A percentile compares a stretch with the other conserved stretches of the same genome.
Evolutionary conservation across 2,329 filamentous ascomycete genomes (phyloP).

Genomic region (Malbranchea cinnamomea): DNA sequence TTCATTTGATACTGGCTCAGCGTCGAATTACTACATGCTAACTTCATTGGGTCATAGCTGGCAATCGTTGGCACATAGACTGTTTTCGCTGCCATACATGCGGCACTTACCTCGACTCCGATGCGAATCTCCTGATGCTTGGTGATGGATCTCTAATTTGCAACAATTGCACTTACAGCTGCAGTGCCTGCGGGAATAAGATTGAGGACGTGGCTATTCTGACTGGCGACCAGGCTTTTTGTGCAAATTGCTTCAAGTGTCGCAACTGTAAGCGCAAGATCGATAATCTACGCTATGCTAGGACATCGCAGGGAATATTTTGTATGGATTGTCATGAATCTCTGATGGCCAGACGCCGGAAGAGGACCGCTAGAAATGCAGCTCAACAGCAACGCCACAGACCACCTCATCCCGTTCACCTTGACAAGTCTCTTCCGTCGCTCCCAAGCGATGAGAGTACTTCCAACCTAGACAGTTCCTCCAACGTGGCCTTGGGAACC

Average conservation of each 20-base stretch:
- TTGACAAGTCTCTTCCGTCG: slow-evolving; percentile 86
- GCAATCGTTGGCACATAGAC: slow-evolving; percentile 95
- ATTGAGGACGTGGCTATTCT: slow-evolving; percentile 96
- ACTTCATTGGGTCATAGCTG: slow-evolving; percentile 45
- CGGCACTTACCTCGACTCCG: slow-evolving; percentile 87
- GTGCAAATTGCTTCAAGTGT: slow-evolving; percentile 91
- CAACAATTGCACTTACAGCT: slow-evolving; percentile 99
- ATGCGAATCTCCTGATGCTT: slow-evolving; percentile 90
- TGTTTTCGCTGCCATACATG: slow-evolving; percentile 98
- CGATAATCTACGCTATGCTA: slow-evolving; percentile 91
- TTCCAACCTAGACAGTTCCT: slow-evolving; percentile 39
- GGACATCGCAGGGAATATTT: slow-evolving; percentile 96
- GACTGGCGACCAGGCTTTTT: slow-evolving; percentile 95
- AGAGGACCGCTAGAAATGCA: slow-evolving; percentile 34
- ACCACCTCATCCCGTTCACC: slow-evolving; percentile 39
- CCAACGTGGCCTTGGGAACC: no score
- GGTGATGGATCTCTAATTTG: slow-evolving; percentile 97
- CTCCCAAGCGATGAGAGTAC: slow-evolving; percentile 60
- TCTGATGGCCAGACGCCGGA: slow-evolving; percentile 80
- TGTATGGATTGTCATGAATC: slow-evolving; percentile 99
- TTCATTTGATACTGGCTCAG: slow-evolving; percentile 6
- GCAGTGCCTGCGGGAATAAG: slow-evolving; percentile 90
- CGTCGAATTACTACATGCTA: background rate
- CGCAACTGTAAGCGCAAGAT: slow-evolving; percentile 98
- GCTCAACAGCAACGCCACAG: slow-evolving; percentile 16